Evolutionary conservation across 768 basidiomycete genomes (phyloP), one percentile per base, ranked within the genome.

Genomic region (Boletus huronensis): DNA sequence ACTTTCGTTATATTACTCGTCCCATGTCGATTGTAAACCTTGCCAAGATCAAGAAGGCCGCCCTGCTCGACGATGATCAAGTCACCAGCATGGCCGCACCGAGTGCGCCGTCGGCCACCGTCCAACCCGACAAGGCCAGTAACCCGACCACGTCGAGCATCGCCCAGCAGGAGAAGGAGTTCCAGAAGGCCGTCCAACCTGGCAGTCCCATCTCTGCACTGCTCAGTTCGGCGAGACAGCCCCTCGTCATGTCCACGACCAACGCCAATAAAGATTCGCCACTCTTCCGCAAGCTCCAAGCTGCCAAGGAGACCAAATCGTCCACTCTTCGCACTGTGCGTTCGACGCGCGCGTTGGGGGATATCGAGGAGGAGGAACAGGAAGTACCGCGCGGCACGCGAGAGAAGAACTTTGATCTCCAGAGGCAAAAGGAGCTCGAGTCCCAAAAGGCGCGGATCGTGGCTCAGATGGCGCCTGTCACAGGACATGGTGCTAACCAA

Each of bases 141-240:
- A 78, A 76, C 65, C 79, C 74, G 45, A 75, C 78, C 50, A 80
- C 80, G 16, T 81, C 81, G 13, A 87, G 78, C 42, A 84, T 88
- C 53, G 86, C 87, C 3, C 81, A 92, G 63, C 90, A 93, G 66
- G 97, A 99, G 80, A 87, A 88, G 69, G 97, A 98, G 70, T 98
- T 98, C 85, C 88, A 90, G 75, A 87, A 88, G 64, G 97, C 94
- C 2, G 91, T 98, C 1, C 92, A 94, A 66, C 96, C 95, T 6
- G 93, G 91, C 40, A 91, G 88, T 57, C 97, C 97, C 0, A 95
- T 99, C 55, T 90, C 91, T 28, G 92, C 91, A 3, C 74, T 99
- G 46, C 80, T 99, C 62, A 88, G 83, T 61, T 93, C 92, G 3
- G 94, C 94, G 6, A 80, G 88, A 54, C 90, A 93, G 69, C 94